These are phyloP conservation scores for Piloderma croceum DNA, from an alignment of 768 basidiomycete species.

Conservation along the genomic window DNA sequence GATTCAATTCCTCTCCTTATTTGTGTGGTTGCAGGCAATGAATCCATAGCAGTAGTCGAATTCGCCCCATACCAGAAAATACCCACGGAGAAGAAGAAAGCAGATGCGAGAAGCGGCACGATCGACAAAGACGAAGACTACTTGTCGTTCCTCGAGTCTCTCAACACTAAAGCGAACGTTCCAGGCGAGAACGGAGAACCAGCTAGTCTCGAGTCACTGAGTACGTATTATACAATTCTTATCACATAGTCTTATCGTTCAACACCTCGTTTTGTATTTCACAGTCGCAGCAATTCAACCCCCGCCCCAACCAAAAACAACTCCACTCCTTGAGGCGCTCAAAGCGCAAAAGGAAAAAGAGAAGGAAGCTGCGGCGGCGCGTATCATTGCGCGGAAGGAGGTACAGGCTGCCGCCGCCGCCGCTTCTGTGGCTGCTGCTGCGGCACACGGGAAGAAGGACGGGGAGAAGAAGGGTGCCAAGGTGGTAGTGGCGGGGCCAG, in stretches of 20 bases:
- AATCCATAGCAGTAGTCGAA: conserved; percentile 86
- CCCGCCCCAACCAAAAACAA: conserved; percentile 64
- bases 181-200: conserved; percentile 44
- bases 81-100: conserved; percentile 69
- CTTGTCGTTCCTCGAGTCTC: conserved; percentile 70
- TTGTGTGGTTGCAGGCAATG: conserved; percentile 56
- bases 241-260: neutral
- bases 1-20: conserved; percentile 1
- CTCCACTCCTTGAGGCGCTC: conserved; percentile 89
- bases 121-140: conserved; percentile 90
- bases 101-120: conserved; percentile 75
- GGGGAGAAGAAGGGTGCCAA: conserved; percentile 14
- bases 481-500: conserved; percentile 1
- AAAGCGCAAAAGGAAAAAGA: conserved; percentile 78
- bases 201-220: conserved; percentile 56
- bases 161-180: no score
- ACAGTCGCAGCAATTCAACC: conserved; percentile 63
- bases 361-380: conserved; percentile 29
- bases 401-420: conserved; percentile 6
- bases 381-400: conserved; percentile 35
- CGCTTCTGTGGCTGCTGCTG: neutral
- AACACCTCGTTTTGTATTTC: no score
- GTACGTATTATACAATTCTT: conserved; percentile 33
- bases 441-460: neutral
- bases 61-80: conserved; percentile 90